Base-by-base conservation (phyloP, 2,329 filamentous ascomycete species). In the Orbilia oligospora region DNA sequence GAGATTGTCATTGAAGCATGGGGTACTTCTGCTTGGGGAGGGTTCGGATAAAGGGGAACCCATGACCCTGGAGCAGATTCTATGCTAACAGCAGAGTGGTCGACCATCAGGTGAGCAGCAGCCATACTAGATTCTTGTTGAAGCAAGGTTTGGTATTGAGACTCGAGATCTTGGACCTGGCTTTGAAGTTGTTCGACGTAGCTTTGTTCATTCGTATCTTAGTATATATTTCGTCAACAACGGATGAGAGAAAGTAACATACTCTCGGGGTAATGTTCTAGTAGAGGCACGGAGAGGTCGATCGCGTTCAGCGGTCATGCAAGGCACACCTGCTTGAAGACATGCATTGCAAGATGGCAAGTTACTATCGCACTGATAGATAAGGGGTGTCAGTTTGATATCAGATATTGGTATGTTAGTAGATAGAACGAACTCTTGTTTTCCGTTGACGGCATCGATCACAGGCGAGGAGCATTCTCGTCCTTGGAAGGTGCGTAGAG, bases 281-380 rank as follows among this genome's bases (percentile, higher is more conserved):
- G 68, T 70, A 5, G 71, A 64, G 1, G 75, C 30, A 24, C 75
- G 71, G 1, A 78, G 55, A 20, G 71, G 67, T 9, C 68, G 61
- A 27, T 78, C 75, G 3, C 75, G 51, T 53, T 78, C 68, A 16
- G 75, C 75, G 6, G 75, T 78, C 75, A 78, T 78, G 16, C 75
- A 78, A 1, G 68, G 75, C 6, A 78, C 75, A 18, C 75, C 75
- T 0, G 75, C 75, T 20, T 72, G 63, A 5, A 78, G 63, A 36
- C 75, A 78, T 5, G 75, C 16, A 4, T 65, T 78, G 24, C 75
- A 78, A 9, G 75, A 78, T 5, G 75, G 75, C n/a, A 78, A 16
- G 38, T 78, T 72, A 18, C 38, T 78, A 36, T 78, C 75, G 44
- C 75, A 78, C 75, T 78, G 9, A 9, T 49, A 49, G n/a, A 27